Evolutionary conservation across 352 stramenopile genomes (phyloP), one percentile per base, ranked within the genome.

Genomic region (Pythium pyrilobum): DNA sequence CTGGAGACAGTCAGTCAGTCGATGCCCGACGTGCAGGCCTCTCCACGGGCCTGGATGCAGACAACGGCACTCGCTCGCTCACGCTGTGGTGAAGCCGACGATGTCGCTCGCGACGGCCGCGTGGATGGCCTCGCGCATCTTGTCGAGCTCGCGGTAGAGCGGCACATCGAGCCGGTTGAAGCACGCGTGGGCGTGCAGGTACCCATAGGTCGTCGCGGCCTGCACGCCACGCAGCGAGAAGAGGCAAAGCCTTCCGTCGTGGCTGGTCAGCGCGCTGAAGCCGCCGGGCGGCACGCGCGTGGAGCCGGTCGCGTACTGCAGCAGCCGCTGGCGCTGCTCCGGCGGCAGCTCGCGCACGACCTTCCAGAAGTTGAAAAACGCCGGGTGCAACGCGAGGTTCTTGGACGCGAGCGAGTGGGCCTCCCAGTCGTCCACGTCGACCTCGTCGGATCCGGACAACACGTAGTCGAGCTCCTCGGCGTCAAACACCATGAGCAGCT

Each of bases 401-500:
- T 23, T 16, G 11, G 45, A 52, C 4, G 37, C 40, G 7, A 49
- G 32, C 12, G 87, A 96, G 55, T 96, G 55, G 11, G 55, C 59
- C 59, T 82, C 77, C 91, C 89, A 97, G 62, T 97, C 91, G 16
- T 90, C 66, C 25, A 97, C 83, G 49, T 96, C 74, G 52, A 97
- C 95, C 49, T 76, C 71, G 4, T 89, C 87, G 38, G 96, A 60
- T 21, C 91, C 91, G 51, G 85, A 96, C 59, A 98, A 78, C 8
- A 98, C 62, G 31, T 97, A 64, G 62, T 98, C 91, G 2, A 98
- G 62, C 69, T 98, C 89, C 66, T 97, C 87, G 54, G 90, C 95
- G 64, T 98, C 88, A 71, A 97, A 98, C 12, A 97, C 71, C 18
- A 85, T 85, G 21, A 97, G 64, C 4, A 97, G 66, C 16, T 87